These are phyloP conservation scores for Piloderma croceum DNA, from an alignment of 768 basidiomycete species.

Conservation along the genomic window DNA sequence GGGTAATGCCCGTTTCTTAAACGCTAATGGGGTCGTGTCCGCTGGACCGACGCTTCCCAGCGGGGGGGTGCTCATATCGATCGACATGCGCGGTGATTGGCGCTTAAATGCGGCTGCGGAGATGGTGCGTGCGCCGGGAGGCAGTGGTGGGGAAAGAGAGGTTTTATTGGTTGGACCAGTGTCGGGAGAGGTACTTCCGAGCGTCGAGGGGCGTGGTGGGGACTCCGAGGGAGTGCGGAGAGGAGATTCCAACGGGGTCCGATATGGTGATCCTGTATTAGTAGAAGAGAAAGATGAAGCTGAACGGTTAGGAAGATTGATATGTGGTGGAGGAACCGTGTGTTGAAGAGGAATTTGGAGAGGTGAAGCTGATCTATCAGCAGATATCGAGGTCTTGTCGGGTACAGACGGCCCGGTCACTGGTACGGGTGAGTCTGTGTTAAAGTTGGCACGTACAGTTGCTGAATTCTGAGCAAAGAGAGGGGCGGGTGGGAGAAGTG, in stretches of 20 bases:
- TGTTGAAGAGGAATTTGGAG: conserved; percentile 3
- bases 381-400: too few relatives aligned
- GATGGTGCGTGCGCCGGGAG: conserved; percentile 51
- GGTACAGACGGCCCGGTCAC: conserved; percentile 4
- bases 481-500: conserved; percentile 1
- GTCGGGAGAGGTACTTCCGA: conserved; percentile 30
- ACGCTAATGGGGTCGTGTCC: conserved; percentile 42
- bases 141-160: conserved; percentile 14
- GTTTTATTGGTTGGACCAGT: conserved; percentile 23
- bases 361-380: conserved; percentile 3
- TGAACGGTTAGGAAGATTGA: conserved; percentile 14
- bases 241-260: conserved; percentile 16
- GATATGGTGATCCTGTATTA: conserved; percentile 8
- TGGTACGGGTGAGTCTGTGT: conserved; percentile 8
- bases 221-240: conserved; percentile 47
- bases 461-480: background rate
- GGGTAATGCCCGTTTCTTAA: conserved; percentile 45
- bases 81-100: conserved; percentile 33
- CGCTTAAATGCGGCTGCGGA: conserved; percentile 72
- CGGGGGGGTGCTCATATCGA: conserved; percentile 7
- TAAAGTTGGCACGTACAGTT: conserved; percentile 12
- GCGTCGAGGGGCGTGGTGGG: conserved; percentile 27
- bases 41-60: conserved; percentile 22
- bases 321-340: conserved; percentile 23
- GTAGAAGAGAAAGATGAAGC: conserved; percentile 1